Conservation (phyloP, 768 basidiomycete genomes). For the Boletellus sp. region DNA sequence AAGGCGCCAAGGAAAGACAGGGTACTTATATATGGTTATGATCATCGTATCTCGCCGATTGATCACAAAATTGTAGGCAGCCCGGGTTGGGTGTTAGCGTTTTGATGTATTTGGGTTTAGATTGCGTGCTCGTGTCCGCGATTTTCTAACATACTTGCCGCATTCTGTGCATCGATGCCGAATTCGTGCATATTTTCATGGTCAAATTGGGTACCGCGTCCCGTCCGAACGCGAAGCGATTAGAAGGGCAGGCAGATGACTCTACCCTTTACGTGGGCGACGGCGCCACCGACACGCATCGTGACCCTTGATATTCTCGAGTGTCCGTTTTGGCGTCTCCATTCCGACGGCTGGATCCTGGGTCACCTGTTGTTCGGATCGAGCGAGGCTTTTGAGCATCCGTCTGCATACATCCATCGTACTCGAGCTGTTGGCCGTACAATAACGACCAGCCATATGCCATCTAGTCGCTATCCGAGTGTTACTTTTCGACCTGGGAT, state of each 20-base stretch:
- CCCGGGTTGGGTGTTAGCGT: not conserved
- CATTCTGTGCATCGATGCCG: conserved; percentile 17
- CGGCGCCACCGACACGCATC: too few relatives aligned
- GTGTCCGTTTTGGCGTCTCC: too few relatives aligned
- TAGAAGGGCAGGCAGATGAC: not conserved
- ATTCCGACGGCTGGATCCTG: too few relatives aligned
- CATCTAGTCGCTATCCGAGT: too few relatives aligned
- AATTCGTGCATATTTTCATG: conserved; percentile 35
- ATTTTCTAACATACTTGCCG: not conserved
- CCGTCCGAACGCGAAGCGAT: conserved; percentile 3
- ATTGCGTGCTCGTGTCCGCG: not conserved
- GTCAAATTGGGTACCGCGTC: conserved; percentile 29
- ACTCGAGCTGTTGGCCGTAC: too few relatives aligned
- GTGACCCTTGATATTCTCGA: too few relatives aligned
- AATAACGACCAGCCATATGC: too few relatives aligned
- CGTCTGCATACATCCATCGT: too few relatives aligned
- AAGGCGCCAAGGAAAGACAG: not conserved
- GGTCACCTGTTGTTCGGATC: too few relatives aligned
- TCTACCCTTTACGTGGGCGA: not conserved
- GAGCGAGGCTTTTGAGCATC: too few relatives aligned
- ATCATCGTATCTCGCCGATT: not conserved
- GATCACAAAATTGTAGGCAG: not conserved
- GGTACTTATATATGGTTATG: not conserved
- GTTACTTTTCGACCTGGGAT: too few relatives aligned
- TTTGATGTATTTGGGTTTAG: not conserved